Conservation (phyloP, 2,329 filamentous ascomycete species). For the Apiospora malaysiana region DNA sequence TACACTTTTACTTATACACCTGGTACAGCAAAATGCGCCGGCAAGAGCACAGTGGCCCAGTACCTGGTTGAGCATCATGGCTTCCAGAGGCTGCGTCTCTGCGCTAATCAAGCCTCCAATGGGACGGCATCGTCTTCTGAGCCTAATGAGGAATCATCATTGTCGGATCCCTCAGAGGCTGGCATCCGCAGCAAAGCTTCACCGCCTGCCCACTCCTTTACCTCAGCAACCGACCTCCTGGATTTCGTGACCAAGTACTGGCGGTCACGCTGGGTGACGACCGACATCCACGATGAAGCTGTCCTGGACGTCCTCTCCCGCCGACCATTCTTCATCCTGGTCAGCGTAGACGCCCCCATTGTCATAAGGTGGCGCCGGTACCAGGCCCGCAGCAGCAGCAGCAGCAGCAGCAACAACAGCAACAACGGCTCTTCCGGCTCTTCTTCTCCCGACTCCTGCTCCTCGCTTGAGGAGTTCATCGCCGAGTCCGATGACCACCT, state of each 20-base stretch:
- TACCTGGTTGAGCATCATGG: constrained; percentile 85
- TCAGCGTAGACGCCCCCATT: constrained; percentile 90
- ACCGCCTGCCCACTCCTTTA: constrained; percentile 53
- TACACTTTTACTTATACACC: constrained; percentile 22
- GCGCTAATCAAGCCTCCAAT: neutral
- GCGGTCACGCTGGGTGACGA: constrained; percentile 85
- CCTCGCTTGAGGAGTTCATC: constrained; percentile 62
- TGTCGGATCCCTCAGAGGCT: neutral
- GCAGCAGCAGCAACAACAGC: constrained; percentile 6
- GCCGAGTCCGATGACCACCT: constrained; percentile 72
- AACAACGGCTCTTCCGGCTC: constrained; percentile 24
- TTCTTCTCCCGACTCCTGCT: constrained; percentile 26
- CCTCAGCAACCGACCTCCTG: constrained; percentile 70
- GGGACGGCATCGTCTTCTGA: neutral
- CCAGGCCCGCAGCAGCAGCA: constrained; percentile 48
- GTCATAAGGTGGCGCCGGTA: constrained; percentile 83
- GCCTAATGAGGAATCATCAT: neutral
- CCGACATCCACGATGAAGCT: constrained; percentile 75
- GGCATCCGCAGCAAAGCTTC: neutral
- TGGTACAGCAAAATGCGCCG: constrained; percentile 81
- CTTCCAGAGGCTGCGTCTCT: constrained; percentile 76
- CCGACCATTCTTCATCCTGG: constrained; percentile 89
- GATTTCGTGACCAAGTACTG: constrained; percentile 87
- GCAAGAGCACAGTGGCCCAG: constrained; percentile 87
- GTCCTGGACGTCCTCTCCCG: constrained; percentile 77